Conservation (phyloP, 2,329 filamentous ascomycete species). For the Cladosporium sp. region DNA sequence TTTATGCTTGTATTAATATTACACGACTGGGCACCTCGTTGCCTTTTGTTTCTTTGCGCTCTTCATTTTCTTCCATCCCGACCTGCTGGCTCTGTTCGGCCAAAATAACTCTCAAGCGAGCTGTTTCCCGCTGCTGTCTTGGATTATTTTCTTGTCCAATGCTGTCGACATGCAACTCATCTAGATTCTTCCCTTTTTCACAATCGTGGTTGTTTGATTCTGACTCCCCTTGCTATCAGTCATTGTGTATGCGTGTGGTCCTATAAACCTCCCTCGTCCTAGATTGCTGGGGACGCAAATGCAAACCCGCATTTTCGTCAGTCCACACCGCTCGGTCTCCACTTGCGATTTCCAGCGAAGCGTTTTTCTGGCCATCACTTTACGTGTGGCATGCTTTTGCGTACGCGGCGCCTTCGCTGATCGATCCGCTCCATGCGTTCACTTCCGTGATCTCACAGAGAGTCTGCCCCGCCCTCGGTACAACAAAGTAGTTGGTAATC, state of each 20-base stretch:
- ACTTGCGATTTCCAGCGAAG: too few relatives aligned
- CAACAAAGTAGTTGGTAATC: neutral
- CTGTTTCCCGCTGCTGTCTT: conserved; percentile 5
- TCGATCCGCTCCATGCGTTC: neutral
- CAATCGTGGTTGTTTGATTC: neutral
- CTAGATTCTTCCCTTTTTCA: too few relatives aligned
- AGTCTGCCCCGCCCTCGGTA: neutral
- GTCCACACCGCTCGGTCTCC: too few relatives aligned
- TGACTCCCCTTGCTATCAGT: neutral
- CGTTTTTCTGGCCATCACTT: neutral
- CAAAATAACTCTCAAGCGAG: conserved; percentile 6
- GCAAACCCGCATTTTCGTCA: too few relatives aligned
- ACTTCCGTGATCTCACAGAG: neutral
- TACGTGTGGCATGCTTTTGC: neutral
- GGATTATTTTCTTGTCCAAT: conserved; percentile 3
- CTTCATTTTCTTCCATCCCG: neutral
- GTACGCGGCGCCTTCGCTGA: neutral
- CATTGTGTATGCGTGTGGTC: too few relatives aligned
- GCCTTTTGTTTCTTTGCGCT: too few relatives aligned
- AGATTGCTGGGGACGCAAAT: too few relatives aligned
- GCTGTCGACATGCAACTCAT: conserved; percentile 2
- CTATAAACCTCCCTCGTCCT: too few relatives aligned
- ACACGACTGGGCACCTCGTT: neutral
- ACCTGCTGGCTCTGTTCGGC: conserved; percentile 9
- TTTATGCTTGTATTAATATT: conserved; percentile 4